Evolutionary conservation across 139 green algal species (phyloP).

Genomic region (Monoraphidium neglectum): DNA sequence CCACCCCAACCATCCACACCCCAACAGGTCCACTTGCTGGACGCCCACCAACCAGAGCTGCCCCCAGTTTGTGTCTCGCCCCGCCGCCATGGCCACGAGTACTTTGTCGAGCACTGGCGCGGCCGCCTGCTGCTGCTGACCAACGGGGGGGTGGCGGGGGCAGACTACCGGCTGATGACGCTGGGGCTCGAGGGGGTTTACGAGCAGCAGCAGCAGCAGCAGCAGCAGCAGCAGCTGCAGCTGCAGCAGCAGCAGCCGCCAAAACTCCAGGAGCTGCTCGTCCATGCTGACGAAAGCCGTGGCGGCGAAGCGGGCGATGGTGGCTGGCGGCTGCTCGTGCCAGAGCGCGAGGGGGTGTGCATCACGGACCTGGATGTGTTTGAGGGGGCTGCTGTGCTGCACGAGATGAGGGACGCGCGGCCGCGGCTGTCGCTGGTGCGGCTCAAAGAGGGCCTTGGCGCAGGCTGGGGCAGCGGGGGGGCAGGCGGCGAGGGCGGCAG

Average conservation of each 20-base stretch:
- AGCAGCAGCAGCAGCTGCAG: conserved; percentile 2
- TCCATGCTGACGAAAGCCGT: too few species aligned
- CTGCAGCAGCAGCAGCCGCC: conserved; percentile 17
- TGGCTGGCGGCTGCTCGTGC: conserved; percentile 48
- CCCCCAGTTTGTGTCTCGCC: conserved; percentile 40
- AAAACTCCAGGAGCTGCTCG: too few species aligned
- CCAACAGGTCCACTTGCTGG: conserved; percentile 60
- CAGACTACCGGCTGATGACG: neutral
- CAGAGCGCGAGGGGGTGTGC: conserved; percentile 2
- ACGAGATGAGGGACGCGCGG: conserved; percentile 30
- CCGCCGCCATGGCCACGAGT: conserved; percentile 58
- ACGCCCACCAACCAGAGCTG: neutral
- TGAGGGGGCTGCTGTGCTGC: conserved; percentile 34
- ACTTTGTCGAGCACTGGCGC: conserved; percentile 74
- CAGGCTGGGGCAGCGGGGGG: too few species aligned
- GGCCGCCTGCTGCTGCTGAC: conserved; percentile 42
- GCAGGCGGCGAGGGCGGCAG: too few species aligned
- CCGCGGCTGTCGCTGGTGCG: conserved; percentile 31
- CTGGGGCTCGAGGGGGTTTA: too few species aligned
- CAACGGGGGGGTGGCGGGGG: conserved; percentile 27
- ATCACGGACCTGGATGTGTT: conserved; percentile 74
- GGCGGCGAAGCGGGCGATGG: neutral
- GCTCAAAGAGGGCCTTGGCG: neutral
- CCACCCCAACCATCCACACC: too few species aligned
- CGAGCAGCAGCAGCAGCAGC: neutral